A percentile compares a stretch with the other conserved stretches of the same genome.
These are phyloP conservation scores for Aspergillus transmontanensis DNA, from an alignment of 2,329 filamentous ascomycete species.

Conservation along the genomic window DNA sequence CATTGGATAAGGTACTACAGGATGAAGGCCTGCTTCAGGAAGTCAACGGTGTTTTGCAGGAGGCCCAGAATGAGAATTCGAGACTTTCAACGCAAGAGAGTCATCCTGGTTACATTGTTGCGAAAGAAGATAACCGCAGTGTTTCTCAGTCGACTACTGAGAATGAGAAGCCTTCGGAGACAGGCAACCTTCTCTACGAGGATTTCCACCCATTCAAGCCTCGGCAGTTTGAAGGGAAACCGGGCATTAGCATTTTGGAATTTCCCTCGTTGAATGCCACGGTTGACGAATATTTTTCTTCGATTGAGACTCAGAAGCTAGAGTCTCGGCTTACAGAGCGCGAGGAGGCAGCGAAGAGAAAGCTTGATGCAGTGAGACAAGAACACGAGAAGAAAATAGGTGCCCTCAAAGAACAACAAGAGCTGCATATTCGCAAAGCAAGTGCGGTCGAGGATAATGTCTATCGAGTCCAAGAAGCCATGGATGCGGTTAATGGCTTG, in stretches of 20 bases:
- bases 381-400: slow-evolving; percentile 86
- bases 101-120: slow-evolving; percentile 85
- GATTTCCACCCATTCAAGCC: slow-evolving; percentile 95
- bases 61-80: slow-evolving; percentile 70
- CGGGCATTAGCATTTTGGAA: slow-evolving; percentile 68
- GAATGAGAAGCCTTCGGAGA: slow-evolving; percentile 39
- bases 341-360: slow-evolving; percentile 78
- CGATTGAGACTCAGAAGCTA: slow-evolving; percentile 88
- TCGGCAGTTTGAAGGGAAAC: slow-evolving; percentile 71
- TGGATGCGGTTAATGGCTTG: slow-evolving; percentile 89
- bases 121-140: slow-evolving; percentile 56
- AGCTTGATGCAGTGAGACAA: slow-evolving; percentile 78
- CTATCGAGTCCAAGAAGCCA: slow-evolving; percentile 88
- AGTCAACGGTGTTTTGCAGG: slow-evolving; percentile 68
- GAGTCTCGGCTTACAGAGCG: slow-evolving; percentile 80
- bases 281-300: slow-evolving; percentile 96
- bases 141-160: slow-evolving; percentile 33
- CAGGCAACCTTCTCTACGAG: slow-evolving; percentile 70
- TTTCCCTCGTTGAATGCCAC: slow-evolving; percentile 89
- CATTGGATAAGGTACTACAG: slow-evolving; percentile 70
- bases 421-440: slow-evolving; percentile 83
- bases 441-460: slow-evolving; percentile 88
- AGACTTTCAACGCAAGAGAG: slow-evolving; percentile 66
- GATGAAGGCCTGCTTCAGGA: slow-evolving; percentile 65
- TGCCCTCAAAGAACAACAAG: slow-evolving; percentile 77